phyloP scores from a whole-genome alignment of 1,284 basidiomycete genomes.

The Leccinum angustisporum region DNA sequence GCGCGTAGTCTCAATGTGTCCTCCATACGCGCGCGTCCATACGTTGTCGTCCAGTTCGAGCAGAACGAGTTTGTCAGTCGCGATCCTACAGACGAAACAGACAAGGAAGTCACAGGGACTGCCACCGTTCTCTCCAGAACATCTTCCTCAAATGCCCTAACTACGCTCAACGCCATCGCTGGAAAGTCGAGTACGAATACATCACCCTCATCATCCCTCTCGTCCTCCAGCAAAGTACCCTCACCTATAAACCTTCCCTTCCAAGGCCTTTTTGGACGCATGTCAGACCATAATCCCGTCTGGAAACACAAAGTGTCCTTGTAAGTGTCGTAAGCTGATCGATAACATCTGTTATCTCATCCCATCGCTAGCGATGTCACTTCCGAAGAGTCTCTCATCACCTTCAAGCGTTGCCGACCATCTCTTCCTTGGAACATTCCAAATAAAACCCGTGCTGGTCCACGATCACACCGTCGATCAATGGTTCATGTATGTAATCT shows the following conservation, averaged over 20 bases:
- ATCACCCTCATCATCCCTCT: slow-evolving; percentile 42
- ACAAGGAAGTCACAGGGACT: slow-evolving; percentile 83
- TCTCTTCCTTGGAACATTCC: slow-evolving; percentile 88
- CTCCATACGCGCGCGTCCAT: slow-evolving; percentile 72
- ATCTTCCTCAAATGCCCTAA: slow-evolving; percentile 61
- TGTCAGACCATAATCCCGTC: slow-evolving; percentile 84
- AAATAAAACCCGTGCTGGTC: slow-evolving; percentile 87
- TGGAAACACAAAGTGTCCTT: slow-evolving; percentile 99
- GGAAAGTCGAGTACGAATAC: slow-evolving; percentile 35
- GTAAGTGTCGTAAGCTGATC: slow-evolving; percentile 51
- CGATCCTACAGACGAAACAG: slow-evolving; percentile 85
- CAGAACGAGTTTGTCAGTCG: slow-evolving; percentile 98
- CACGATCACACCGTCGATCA: slow-evolving; percentile 96
- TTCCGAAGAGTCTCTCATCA: slow-evolving; percentile 83
- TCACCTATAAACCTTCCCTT: slow-evolving; percentile 32
- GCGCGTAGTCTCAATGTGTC: slow-evolving; percentile 84
- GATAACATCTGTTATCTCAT: slow-evolving; percentile 19
- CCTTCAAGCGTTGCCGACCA: slow-evolving; percentile 85
- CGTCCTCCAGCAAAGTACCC: slow-evolving; percentile 37
- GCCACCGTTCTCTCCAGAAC: slow-evolving; percentile 62
- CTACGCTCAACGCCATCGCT: slow-evolving; percentile 68
- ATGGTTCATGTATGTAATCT: slow-evolving; percentile 83
- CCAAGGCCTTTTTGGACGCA: slow-evolving; percentile 60
- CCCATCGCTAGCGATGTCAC: slow-evolving; percentile 80
- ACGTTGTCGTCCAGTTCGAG: slow-evolving; percentile 98